A percentile compares a stretch with the other conserved stretches of the same genome.
Conservation (phyloP, 495 filamentous ascomycete genomes). For the Letharia lupina region DNA sequence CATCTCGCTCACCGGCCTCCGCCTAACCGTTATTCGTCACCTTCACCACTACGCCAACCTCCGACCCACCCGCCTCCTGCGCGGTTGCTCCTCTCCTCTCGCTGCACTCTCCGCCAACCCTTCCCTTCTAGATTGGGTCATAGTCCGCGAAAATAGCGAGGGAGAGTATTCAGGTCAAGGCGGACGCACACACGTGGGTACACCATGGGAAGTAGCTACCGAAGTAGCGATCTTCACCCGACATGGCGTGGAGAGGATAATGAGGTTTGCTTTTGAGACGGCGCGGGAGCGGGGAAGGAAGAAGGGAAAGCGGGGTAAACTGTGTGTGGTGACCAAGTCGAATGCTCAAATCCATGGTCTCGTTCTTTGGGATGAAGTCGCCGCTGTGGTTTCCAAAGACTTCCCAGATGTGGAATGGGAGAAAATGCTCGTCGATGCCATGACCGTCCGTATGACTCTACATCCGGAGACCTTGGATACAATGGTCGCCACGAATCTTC, state of each 20-base stretch:
- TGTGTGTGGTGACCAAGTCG: conserved; percentile 53
- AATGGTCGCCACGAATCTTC: conserved; percentile 50
- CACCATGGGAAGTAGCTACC: conserved; percentile 46
- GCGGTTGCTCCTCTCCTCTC: conserved; percentile 43
- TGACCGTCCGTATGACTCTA: conserved; percentile 50
- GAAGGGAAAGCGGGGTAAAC: conserved; percentile 19
- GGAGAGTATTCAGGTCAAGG: conserved; percentile 52
- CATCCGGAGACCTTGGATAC: conserved; percentile 48
- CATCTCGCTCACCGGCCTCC: conserved; percentile 48
- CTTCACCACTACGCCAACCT: conserved; percentile 51
- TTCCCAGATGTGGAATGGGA: conserved; percentile 47
- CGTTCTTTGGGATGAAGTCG: conserved; percentile 51
- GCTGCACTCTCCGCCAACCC: conserved; percentile 31
- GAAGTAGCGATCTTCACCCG: conserved; percentile 49
- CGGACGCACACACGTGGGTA: conserved; percentile 42
- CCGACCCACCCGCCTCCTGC: conserved; percentile 43
- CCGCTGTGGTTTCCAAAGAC: conserved; percentile 36
- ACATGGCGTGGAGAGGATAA: conserved; percentile 45
- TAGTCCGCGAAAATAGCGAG: conserved; percentile 51
- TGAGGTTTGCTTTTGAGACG: conserved; percentile 49
- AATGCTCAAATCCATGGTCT: conserved; percentile 52
- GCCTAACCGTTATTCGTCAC: conserved; percentile 47
- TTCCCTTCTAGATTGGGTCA: conserved; percentile 46
- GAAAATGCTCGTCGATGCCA: conserved; percentile 54
- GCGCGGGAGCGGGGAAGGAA: conserved; percentile 40